Conservation (phyloP, 495 filamentous ascomycete species). For the Podospora pseudoanserina region DNA sequence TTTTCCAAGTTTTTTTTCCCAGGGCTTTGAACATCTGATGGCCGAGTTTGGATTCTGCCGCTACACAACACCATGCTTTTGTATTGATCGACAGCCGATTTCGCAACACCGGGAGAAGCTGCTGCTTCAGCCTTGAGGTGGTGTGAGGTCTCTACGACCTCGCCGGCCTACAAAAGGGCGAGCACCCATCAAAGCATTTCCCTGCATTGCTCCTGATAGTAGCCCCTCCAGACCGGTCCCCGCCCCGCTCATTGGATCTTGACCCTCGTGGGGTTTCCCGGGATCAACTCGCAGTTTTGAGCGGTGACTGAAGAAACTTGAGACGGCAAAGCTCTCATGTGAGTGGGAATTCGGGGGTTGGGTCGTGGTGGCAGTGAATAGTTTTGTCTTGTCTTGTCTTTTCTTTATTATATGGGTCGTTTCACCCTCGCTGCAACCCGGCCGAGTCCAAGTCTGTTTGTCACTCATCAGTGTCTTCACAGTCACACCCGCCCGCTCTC, state of each 20-base stretch:
- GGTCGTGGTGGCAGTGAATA: not conserved
- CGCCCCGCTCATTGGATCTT: constrained; percentile 2
- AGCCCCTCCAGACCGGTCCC: constrained; percentile 1
- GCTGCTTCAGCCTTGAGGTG: constrained; percentile 3
- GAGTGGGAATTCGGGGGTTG: not conserved
- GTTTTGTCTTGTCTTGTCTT: not conserved
- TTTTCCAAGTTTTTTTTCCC: not conserved
- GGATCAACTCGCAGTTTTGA: not conserved
- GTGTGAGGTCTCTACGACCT: constrained; percentile 4
- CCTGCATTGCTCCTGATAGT: not conserved
- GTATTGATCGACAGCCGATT: not conserved
- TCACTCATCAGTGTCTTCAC: not conserved
- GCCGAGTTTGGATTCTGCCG: not conserved
- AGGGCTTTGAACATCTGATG: not conserved
- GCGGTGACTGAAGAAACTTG: constrained; percentile 2
- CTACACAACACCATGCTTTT: not conserved
- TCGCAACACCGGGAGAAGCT: not conserved
- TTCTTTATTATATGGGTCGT: not conserved
- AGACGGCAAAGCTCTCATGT: constrained; percentile 5
- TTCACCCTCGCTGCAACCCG: not conserved
- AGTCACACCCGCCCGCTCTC: not conserved
- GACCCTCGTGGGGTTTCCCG: not conserved
- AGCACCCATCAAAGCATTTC: not conserved
- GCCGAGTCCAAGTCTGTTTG: not conserved
- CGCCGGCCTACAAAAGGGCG: not conserved